A percentile compares a stretch with the other conserved stretches of the same genome.
Conservation (phyloP, 2,329 filamentous ascomycete species). For the Neofusicoccum kwambonambiense region DNA sequence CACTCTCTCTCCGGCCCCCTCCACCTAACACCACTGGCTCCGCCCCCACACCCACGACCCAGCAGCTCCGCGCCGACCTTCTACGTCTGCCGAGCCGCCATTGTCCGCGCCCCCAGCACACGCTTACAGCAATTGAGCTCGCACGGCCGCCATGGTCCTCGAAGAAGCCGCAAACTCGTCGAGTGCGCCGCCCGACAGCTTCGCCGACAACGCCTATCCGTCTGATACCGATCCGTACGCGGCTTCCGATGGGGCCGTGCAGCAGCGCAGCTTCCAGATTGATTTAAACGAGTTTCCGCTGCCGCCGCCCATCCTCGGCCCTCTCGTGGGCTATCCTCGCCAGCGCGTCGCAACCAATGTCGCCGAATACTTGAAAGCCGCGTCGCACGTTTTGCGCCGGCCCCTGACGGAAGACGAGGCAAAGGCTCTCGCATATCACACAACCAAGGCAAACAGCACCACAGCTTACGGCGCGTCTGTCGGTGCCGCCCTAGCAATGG, state of each 20-base stretch:
- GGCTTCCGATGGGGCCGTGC: conserved; percentile 1
- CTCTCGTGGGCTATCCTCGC: conserved; percentile 30
- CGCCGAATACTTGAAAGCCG: conserved; percentile 28
- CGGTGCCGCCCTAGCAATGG: conserved; percentile 32
- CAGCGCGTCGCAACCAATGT: conserved; percentile 32
- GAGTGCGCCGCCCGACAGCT: conserved; percentile 26
- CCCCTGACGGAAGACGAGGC: conserved; percentile 41
- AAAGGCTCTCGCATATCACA: conserved; percentile 42
- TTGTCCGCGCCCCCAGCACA: not conserved
- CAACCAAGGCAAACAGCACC: conserved; percentile 37
- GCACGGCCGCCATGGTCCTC: conserved; percentile 39
- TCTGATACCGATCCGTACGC: conserved; percentile 40
- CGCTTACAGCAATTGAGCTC: not conserved
- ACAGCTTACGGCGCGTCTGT: conserved; percentile 40
- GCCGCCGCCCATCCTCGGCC: conserved; percentile 35
- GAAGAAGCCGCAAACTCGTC: conserved; percentile 35
- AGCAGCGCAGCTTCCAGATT: conserved; percentile 23
- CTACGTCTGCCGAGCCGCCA: not conserved
- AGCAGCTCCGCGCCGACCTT: no score
- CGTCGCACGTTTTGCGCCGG: conserved; percentile 33
- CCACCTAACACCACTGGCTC: not conserved
- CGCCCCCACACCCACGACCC: no score
- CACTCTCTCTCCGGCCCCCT: not conserved
- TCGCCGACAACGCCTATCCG: conserved; percentile 30
- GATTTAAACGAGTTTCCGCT: conserved; percentile 39